Percentiles rank a stretch among this genome's conserved stretches.
Conservation (phyloP, 2,329 filamentous ascomycete species). For the Sphaerostilbella broomeana region DNA sequence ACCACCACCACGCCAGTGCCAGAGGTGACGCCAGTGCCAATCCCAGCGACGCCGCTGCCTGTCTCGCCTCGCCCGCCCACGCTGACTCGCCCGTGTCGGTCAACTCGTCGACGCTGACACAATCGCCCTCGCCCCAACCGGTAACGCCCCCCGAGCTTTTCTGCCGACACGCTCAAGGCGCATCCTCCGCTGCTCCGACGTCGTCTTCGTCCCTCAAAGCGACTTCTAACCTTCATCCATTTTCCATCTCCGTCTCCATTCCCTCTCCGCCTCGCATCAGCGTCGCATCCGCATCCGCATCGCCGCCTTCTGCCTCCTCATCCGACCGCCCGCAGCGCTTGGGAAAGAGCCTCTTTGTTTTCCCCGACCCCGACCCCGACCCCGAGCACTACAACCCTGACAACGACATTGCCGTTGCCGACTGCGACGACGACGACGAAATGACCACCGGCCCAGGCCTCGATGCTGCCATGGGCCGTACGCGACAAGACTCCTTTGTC, state of each 20-base stretch:
- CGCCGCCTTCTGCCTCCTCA: constrained; percentile 3
- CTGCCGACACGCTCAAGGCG: constrained; percentile 16
- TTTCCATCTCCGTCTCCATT: too few relatives aligned
- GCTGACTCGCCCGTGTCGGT: constrained; percentile 30
- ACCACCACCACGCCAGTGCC: constrained; percentile 10
- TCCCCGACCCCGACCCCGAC: constrained; percentile 23
- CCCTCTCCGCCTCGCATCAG: constrained; percentile 14
- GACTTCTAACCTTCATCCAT: too few relatives aligned
- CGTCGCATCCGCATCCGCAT: constrained; percentile 11
- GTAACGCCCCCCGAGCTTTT: constrained; percentile 24
- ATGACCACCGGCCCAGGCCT: constrained; percentile 56
- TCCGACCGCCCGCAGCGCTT: too few relatives aligned
- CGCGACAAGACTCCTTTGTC: constrained; percentile 59
- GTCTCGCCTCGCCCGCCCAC: constrained; percentile 16
- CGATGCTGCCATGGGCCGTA: constrained; percentile 50
- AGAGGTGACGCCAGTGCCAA: constrained; percentile 10
- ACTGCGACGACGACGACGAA: constrained; percentile 31
- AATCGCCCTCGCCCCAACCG: constrained; percentile 32
- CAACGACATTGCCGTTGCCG: constrained; percentile 21
- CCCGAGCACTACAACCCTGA: constrained; percentile 19
- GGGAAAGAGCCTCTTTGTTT: constrained; percentile 20
- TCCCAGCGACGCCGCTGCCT: constrained; percentile 16
- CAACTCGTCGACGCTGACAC: constrained; percentile 29
- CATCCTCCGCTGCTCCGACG: constrained; percentile 12
- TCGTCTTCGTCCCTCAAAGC: too few relatives aligned